Evolutionary conservation across 495 filamentous ascomycete species (phyloP).

Genomic region (Tuber melanosporum): DNA sequence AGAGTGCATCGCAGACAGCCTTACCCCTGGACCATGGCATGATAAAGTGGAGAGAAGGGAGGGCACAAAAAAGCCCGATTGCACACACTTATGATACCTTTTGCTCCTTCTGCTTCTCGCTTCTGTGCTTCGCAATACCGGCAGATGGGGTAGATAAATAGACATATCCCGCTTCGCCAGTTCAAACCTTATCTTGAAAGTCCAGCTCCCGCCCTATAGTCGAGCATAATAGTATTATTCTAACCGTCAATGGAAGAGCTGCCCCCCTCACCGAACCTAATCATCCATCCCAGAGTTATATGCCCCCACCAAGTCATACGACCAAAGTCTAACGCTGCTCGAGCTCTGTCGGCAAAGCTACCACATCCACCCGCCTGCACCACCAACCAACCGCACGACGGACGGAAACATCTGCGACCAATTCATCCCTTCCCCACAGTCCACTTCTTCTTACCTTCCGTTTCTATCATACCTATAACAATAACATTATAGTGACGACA

Average conservation of each 20-base stretch:
- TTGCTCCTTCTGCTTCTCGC: neutral
- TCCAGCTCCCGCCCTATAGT: neutral
- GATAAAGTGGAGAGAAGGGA: neutral
- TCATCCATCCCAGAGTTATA: neutral
- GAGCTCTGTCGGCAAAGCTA: neutral
- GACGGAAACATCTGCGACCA: neutral
- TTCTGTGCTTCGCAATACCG: neutral
- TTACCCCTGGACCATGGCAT: neutral
- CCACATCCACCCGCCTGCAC: neutral
- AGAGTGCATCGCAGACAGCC: neutral
- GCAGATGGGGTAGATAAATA: neutral
- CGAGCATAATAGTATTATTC: neutral
- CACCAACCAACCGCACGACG: neutral
- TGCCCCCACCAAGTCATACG: neutral
- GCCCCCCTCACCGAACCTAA: neutral
- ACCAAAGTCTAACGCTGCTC: neutral
- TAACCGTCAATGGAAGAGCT: neutral
- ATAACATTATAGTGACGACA: neutral
- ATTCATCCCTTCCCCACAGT: neutral
- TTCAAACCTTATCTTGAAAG: neutral
- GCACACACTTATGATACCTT: neutral
- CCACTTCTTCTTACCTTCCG: neutral
- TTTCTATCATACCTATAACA: neutral
- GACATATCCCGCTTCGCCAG: neutral
- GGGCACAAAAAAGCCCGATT: neutral